Evolutionary conservation across 1,284 basidiomycete species (phyloP), one percentile per base, ranked within the genome.

Genomic region (Violaceomyces palustris): DNA sequence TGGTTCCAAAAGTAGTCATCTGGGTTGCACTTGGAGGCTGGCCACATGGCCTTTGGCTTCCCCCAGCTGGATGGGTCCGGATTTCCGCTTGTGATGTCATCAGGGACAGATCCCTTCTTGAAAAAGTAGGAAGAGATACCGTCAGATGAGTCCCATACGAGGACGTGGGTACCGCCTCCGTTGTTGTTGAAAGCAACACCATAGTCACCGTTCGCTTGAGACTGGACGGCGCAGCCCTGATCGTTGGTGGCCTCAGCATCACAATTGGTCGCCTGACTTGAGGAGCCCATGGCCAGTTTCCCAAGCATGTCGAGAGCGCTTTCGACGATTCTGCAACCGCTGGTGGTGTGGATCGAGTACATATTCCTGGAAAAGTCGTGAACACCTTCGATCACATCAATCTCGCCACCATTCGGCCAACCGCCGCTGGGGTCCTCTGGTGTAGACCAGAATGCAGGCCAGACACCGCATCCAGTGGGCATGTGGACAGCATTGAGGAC

Each of bases 151-250:
- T 40, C 35, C 45, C 50, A 57, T 35, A 40, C 41, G 39, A 45
- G 41, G 5, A 50, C 64, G 41, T 51, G 68, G 70, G 75, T 80
- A 5, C 82, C 82, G 17, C 84, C 84, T 12, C 82, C 81, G 24
- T 76, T 77, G 12, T 60, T 55, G 65, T 86, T 84, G 74, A 82
- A 84, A 3, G 64, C 50, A 21, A 81, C 78, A 0, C 82, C 82
- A 55, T 78, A 82, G 17, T 69, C 82, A 35, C 75, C 74, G 0
- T 64, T 37, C 35, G 77, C 37, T 56, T 67, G 29, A 57, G 79
- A 59, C 19, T 74, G 64, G 18, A 86, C 83, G n/a, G 82, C 81
- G 57, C 85, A 87, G 0, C 83, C 83, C 0, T 79, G 71, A 60
- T 86, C 86, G 61, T 59, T 76, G 60, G 81, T 80, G 23, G 75